Base-by-base conservation (phyloP, 1,284 basidiomycete species). In the Leccinum olivaceoglutinosum region DNA sequence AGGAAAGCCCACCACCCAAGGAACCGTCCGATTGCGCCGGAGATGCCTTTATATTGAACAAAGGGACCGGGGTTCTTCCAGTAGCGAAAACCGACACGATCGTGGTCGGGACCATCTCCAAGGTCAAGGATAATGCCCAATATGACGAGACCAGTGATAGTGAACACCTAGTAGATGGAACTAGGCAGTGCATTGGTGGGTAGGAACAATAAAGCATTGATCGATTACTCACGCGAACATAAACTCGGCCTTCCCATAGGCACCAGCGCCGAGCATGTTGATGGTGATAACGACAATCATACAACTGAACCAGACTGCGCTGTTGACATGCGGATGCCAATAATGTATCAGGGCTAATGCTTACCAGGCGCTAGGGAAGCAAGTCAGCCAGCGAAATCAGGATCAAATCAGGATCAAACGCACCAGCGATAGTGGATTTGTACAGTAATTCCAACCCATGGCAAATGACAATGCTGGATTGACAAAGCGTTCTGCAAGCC, bases 361-460 rank as follows among this genome's bases (percentile, higher is more conserved):
- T 65, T 53, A 75, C 72, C 69, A 18, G 72, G 74, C 60, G 74
- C 72, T 75, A 25, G 21, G 10, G 10, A 54, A 10, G 25, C 12
- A 29, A 2, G 49, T 71, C 51, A 67, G 61, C 57, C 14, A 6
- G 6, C n/a, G 18, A 53, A 18, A 21, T 0, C 1, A n/a, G 6
- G 5, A n/a, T 41, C 38, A 4, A 2, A 34, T 0, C 1, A 61
- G 29, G 51, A 53, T 4, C 4, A 58, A 16, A 64, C 49, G 78
- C 79, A 65, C 88, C 80, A 62, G 85, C 73, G 64, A 84, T 79
- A 0, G 73, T 72, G 81, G 85, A 86, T 73, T 85, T 87, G 68
- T 85, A 87, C 80, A 85, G 70, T 88, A 88, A 71, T 88, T 86
- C 85, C 86, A 90, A 14, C 87, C 86, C 84, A 86, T 83, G 39